Base-by-base conservation (phyloP, 352 stramenopile species). In the Pythium rhizo-oryzae region DNA sequence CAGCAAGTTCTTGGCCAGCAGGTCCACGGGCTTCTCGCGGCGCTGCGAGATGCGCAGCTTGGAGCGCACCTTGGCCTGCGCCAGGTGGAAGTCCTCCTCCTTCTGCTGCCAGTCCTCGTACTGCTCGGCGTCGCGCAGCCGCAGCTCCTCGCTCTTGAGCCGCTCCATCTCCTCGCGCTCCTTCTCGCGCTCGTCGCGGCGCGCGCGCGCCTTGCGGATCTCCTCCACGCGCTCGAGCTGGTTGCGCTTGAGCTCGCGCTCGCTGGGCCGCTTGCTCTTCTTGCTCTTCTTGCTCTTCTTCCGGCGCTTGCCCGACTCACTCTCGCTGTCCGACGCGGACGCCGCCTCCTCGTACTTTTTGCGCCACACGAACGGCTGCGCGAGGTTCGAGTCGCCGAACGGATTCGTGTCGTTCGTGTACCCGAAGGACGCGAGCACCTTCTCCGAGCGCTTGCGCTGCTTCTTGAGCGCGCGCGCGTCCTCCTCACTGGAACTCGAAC, bases 381-480 rank as follows among this genome's bases (percentile, higher is more conserved):
- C 95, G 49, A 99, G 79, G 71, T 99, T 99, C 21, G 96, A 91
- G 81, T 99, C 98, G 23, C 97, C 95, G 63, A 99, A 99, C 51
- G 98, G 98, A 78, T 99, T 99, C 47, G 97, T 91, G 21, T 99
- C 97, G 76, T 99, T 97, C n/a, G 97, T 98, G 79, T 99, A 99
- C 41, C 97, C 97, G 71, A 99, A 85, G 33, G 75, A 77, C 44
- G 84, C 77, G 28, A 94, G 77, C 69, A 96, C 75, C 59, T 94
- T 94, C 47, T 85, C 76, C 7, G 86, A 79, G 51, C 89, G 84
- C 70, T 91, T 91, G 61, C 78, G 80, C 68, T 85, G 77, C 52
- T 82, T 87, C 50, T 82, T 84, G 72, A 79, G 73, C 9, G 46
- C 49, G 37, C 85, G 88, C 61, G 69, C 62, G 39, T 47, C 41